Conservation (phyloP, 176 grass and related monocot genomes). For the Dactylis glomerata region DNA sequence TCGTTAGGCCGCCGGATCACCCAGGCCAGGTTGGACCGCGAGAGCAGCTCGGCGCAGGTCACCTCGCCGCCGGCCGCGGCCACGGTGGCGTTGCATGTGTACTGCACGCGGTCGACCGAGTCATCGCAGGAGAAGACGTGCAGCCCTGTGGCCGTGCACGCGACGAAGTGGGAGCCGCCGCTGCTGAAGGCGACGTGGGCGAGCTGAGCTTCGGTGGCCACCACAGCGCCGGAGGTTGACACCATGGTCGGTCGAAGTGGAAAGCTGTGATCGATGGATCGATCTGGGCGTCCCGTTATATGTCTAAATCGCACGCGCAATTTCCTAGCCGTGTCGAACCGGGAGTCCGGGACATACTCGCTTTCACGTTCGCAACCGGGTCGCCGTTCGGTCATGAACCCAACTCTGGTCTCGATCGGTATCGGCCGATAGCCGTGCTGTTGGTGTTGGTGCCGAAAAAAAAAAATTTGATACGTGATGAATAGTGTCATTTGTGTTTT, state of each 20-base stretch:
- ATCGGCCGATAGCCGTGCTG: too few relatives aligned
- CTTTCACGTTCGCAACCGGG: background rate
- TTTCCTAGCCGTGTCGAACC: background rate
- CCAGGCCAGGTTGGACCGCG: background rate
- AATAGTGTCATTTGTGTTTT: too few relatives aligned
- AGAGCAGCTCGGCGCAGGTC: conserved; percentile 17
- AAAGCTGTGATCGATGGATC: background rate
- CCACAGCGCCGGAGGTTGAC: background rate
- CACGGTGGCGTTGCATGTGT: conserved; percentile 6
- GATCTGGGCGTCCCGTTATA: background rate
- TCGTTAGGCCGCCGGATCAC: background rate
- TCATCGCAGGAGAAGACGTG: conserved; percentile 51
- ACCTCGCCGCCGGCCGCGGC: background rate
- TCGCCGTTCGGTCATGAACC: background rate
- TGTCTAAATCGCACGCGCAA: background rate
- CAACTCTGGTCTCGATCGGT: background rate
- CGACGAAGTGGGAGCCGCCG: conserved; percentile 52
- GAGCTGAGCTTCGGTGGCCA: background rate
- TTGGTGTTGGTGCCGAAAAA: too few relatives aligned
- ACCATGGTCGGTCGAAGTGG: background rate
- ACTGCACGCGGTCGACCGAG: conserved; percentile 32
- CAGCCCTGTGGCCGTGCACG: conserved; percentile 41
- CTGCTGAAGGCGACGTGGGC: conserved; percentile 67
- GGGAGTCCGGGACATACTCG: background rate
- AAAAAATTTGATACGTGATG: too few relatives aligned